Base-by-base conservation (phyloP, 2,329 filamentous ascomycete species). In the Rachicladosporium sp. region DNA sequence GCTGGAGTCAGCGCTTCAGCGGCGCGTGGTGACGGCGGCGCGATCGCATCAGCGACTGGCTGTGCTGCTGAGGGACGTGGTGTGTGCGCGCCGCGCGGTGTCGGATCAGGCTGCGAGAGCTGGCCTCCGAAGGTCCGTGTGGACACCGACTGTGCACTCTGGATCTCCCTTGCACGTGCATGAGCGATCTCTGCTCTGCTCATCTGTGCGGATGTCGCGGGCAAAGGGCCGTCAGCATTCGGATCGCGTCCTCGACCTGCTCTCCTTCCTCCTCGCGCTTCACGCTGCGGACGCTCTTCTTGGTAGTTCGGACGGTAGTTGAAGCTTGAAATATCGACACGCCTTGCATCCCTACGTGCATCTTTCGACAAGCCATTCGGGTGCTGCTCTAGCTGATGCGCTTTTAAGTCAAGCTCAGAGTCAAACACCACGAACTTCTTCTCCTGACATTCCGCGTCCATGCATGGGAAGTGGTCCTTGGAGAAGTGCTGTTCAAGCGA, bases 401-500 rank as follows among this genome's bases (percentile, higher is more conserved):
- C 91, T 59, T 96, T 93, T 35, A 98, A 66, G 54, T 98, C 91
- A 69, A 98, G 79, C 54, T 95, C 85, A 0, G 87, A 88, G 40
- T 86, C 85, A 51, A 98, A 98, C 1, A 96, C 91, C 23, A 96
- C 82, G 57, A 96, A 95, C 58, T 95, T 96, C 73, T 94, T 94
- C 51, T 96, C 91, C 55, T 91, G 59, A 54, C 91, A 98, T 55
- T 94, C 88, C 39, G 74, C 71, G 52, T 98, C 87, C 5, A 75
- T 61, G 56, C 91, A 98, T 1, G 88, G 66, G 55, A 80, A 94
- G 60, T 98, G 91, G 42, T 91, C 87, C 49, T 80, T 80, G 46
- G 75, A 73, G 58, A 96, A 96, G 61, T 98, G 91, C 30, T 78
- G 67, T 56, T 93, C 87, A 3, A 98, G 68, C 1, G 82, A 76